Conservation (phyloP, 805 yeast species). For the Debaryomyces hansenii region DNA sequence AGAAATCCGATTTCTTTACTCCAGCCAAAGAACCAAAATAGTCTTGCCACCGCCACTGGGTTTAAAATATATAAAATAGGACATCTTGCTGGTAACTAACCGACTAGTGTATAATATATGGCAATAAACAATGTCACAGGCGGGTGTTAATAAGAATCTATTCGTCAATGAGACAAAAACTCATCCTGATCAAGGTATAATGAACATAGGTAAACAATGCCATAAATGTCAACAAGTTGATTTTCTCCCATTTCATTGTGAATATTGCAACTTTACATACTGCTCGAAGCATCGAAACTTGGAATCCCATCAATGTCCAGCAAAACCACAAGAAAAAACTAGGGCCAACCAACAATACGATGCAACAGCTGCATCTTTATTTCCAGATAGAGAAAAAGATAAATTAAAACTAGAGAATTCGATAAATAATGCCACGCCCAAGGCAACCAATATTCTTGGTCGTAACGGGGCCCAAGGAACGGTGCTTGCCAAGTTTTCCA, state of each 20-base stretch:
- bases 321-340: slow-evolving; percentile 8
- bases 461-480: slow-evolving; percentile 29
- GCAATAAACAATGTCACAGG: slow-evolving; percentile 5
- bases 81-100: background rate
- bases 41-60: slow-evolving; percentile 14
- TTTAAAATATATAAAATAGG: background rate
- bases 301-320: slow-evolving; percentile 33
- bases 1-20: background rate
- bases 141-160: slow-evolving; percentile 10
- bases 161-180: slow-evolving; percentile 21
- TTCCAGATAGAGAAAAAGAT: slow-evolving; percentile 51
- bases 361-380: slow-evolving; percentile 46
- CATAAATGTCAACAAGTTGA: slow-evolving; percentile 51
- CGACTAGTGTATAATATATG: background rate
- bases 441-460: slow-evolving; percentile 26
- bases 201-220: slow-evolving; percentile 63
- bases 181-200: slow-evolving; percentile 32
- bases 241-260: slow-evolving; percentile 59
- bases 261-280: slow-evolving; percentile 43
- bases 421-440: slow-evolving; percentile 11
- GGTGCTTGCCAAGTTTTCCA: slow-evolving; percentile 23
- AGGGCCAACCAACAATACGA: slow-evolving; percentile 11
- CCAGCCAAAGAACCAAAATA: background rate
- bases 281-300: slow-evolving; percentile 51
- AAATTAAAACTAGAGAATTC: slow-evolving; percentile 32